These are phyloP conservation scores for Fraxinus albicans DNA, from an alignment of 305 asterid species.

Conservation along the genomic window DNA sequence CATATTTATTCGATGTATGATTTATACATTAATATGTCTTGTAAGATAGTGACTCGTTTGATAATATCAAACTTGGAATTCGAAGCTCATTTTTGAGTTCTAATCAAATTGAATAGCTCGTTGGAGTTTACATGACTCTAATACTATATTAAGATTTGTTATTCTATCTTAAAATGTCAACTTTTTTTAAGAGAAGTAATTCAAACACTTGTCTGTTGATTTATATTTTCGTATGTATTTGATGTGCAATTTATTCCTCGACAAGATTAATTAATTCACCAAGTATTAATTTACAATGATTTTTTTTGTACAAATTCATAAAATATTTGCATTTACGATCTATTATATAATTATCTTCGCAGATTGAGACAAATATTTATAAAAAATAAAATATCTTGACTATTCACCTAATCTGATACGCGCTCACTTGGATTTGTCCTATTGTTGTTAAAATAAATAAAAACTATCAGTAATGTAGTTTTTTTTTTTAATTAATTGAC, in stretches of 20 bases:
- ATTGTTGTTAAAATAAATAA: neutral
- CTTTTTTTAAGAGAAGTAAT: too few relatives aligned
- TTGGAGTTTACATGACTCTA: neutral
- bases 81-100: neutral
- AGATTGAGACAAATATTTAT: neutral
- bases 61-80: neutral
- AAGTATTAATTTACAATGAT: neutral
- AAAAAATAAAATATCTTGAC: neutral
- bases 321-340: neutral
- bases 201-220: too few relatives aligned
- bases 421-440: neutral
- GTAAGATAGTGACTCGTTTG: neutral
- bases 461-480: neutral
- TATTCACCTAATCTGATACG: neutral
- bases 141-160: neutral
- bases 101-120: neutral
- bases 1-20: neutral
- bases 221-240: too few relatives aligned
- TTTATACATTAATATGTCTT: neutral
- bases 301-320: neutral
- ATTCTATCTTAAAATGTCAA: too few relatives aligned
- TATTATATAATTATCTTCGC: neutral
- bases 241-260: neutral
- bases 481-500: neutral
- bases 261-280: neutral